Evolutionary conservation across 1,284 basidiomycete genomes (phyloP).

Genomic region (Marasmius tenuissimus): DNA sequence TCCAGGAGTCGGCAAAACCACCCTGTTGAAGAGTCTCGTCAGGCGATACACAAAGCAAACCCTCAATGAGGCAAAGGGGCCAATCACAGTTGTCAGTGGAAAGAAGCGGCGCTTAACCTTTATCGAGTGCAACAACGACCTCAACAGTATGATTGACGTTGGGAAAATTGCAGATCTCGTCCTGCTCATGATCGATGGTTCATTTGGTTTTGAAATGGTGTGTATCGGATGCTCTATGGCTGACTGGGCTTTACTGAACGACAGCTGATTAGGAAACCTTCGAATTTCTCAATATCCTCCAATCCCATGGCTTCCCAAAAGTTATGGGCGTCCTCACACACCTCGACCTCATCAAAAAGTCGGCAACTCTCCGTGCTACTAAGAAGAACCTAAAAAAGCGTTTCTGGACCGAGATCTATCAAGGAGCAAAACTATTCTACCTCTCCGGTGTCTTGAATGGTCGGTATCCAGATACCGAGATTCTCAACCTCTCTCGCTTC

Average conservation of each 20-base stretch:
- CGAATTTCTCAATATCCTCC: constrained; percentile 96
- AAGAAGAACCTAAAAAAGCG: constrained; percentile 97
- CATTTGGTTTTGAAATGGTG: constrained; percentile 99
- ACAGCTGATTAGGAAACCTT: constrained; percentile 82
- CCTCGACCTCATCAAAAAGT: constrained; percentile 96
- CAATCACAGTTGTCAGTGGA: constrained; percentile 92
- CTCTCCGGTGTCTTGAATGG: constrained; percentile 97
- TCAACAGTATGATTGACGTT: constrained; percentile 98
- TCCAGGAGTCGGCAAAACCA: constrained; percentile 96
- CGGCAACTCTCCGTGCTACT: constrained; percentile 82
- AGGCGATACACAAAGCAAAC: constrained; percentile 95
- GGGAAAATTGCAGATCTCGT: constrained; percentile 97
- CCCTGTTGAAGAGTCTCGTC: constrained; percentile 90
- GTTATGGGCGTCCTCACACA: constrained; percentile 97
- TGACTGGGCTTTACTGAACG: background rate
- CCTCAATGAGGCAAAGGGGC: constrained; percentile 87
- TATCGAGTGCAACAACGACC: constrained; percentile 96
- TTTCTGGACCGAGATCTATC: constrained; percentile 99
- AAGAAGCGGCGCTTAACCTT: constrained; percentile 94
- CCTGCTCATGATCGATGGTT: constrained; percentile 96
- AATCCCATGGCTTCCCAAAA: constrained; percentile 98
- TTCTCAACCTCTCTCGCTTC: constrained; percentile 94
- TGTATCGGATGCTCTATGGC: constrained; percentile 19
- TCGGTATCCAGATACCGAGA: constrained; percentile 96
- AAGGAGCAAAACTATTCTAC: constrained; percentile 98